Evolutionary conservation across 2,329 filamentous ascomycete species (phyloP), one percentile per base, ranked within the genome.

Genomic region (Calonectria leucothoes): DNA sequence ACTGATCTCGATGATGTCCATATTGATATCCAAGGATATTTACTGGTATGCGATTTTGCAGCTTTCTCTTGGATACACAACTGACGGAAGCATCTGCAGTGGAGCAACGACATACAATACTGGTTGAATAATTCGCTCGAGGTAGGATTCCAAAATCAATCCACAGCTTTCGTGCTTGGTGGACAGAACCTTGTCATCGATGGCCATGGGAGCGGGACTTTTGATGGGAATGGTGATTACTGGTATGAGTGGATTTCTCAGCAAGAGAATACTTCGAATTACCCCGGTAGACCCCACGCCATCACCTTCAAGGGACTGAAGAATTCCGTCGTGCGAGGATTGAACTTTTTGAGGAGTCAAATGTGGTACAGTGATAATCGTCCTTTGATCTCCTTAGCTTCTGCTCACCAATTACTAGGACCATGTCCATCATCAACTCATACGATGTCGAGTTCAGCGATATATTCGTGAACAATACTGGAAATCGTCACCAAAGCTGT

Each of bases 181-280:
- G 55, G 55, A 4, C 55, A 23, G 4, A 39, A 59, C 15, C 12
- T 39, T 39, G 8, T 59, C 33, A 59, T 59, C 20, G 55, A 59
- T 39, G 55, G 55, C 12, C 55, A 59, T 25, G 55, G 55, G 12
- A 39, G 20, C 27, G 55, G 55, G 27, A 59, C 55, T 2, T 59
- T 59, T 59, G 55, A 59, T 27, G 55, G 33, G 11, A 59, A 59
- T 39, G 55, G 55, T 7, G 55, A 59, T 39, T 59, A 59, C 27
- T 59, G 55, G 55, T 59, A 59, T 15, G 55, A 59, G n/a, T 59
- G 55, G 55, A 59, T 59, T 39, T 20, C 55, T 2, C 55, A 59
- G 15, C 55, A 59, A 39, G 55, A 37, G 25, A 59, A 59, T 33
- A 59, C 55, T 27, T 59, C 55, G 39, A 59, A 59, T 7, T 59